These are phyloP conservation scores for Lipomyces kockii DNA, from an alignment of 805 yeast genomes.

Conservation along the genomic window DNA sequence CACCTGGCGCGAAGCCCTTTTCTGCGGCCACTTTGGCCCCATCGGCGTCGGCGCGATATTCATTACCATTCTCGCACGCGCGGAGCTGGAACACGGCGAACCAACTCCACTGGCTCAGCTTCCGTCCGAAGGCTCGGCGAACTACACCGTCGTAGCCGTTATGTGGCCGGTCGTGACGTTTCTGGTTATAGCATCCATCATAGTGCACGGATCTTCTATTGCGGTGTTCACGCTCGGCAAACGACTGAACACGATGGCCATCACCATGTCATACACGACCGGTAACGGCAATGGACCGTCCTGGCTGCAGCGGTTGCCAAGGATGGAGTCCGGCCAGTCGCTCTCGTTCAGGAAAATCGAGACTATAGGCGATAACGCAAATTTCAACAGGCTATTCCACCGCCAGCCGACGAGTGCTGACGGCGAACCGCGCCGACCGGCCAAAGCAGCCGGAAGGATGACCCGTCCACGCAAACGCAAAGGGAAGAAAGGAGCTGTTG, in stretches of 20 bases:
- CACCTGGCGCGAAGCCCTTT: slow-evolving; percentile 91
- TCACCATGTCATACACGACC: slow-evolving; percentile 87
- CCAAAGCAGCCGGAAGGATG: slow-evolving; percentile 35
- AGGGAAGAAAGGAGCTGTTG: slow-evolving; percentile 3
- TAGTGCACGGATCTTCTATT: slow-evolving; percentile 92
- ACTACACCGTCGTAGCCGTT: slow-evolving; percentile 62
- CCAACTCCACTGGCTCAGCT: slow-evolving; percentile 61
- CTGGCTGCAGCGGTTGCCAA: slow-evolving; percentile 87
- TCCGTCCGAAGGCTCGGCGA: slow-evolving; percentile 55
- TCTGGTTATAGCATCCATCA: slow-evolving; percentile 76
- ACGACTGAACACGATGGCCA: slow-evolving; percentile 87
- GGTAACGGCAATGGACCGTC: slow-evolving; percentile 64
- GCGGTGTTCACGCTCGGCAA: slow-evolving; percentile 80
- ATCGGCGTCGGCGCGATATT: slow-evolving; percentile 94
- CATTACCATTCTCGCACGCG: slow-evolving; percentile 78
- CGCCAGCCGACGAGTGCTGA: slow-evolving; percentile 16
- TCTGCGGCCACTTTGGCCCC: slow-evolving; percentile 96
- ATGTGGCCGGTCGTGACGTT: slow-evolving; percentile 88
- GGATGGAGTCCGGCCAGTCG: slow-evolving; percentile 74
- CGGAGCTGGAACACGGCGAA: slow-evolving; percentile 64
- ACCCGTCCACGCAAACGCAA: slow-evolving; percentile 13
- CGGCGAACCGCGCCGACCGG: slow-evolving; percentile 29
- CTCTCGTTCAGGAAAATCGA: slow-evolving; percentile 84
- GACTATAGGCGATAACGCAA: slow-evolving; percentile 52
- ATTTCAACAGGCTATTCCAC: slow-evolving; percentile 23